These are phyloP conservation scores for Fusarium luffae DNA, from an alignment of 2,329 filamentous ascomycete species.

Conservation along the genomic window DNA sequence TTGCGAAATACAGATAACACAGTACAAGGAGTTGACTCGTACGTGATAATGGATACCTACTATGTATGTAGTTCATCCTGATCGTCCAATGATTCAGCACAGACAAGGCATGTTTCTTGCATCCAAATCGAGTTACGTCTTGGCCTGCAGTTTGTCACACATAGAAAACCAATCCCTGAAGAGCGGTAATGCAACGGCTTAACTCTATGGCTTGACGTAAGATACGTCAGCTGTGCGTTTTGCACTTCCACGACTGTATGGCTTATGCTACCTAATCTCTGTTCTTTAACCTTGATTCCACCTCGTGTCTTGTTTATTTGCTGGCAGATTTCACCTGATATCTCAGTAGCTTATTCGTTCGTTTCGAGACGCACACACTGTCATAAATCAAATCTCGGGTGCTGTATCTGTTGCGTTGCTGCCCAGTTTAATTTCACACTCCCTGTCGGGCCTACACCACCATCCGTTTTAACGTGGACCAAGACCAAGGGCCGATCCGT, in stretches of 20 bases:
- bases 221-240: slow-evolving; percentile 30
- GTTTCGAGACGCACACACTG: not conserved
- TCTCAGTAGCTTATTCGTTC: not conserved
- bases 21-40: not conserved
- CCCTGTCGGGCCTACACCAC: slow-evolving; percentile 27
- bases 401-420: slow-evolving; percentile 18
- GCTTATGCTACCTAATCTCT: slow-evolving; percentile 15
- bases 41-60: not conserved
- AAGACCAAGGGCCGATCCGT: slow-evolving; percentile 45
- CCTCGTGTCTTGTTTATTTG: slow-evolving; percentile 5
- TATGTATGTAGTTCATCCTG: not conserved
- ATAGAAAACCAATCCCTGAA: slow-evolving; percentile 23
- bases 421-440: slow-evolving; percentile 36
- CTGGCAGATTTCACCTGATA: not conserved
- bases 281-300: slow-evolving; percentile 33
- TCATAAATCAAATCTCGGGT: slow-evolving; percentile 25
- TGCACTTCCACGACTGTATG: slow-evolving; percentile 5
- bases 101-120: slow-evolving; percentile 38
- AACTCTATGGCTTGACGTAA: slow-evolving; percentile 8
- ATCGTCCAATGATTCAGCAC: slow-evolving; percentile 36
- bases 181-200: slow-evolving; percentile 31
- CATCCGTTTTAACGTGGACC: slow-evolving; percentile 41
- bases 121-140: slow-evolving; percentile 39
- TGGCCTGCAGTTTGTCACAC: slow-evolving; percentile 42
- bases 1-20: not conserved